These are phyloP conservation scores for Synchytrium microbalum DNA, from an alignment of 371 early-diverging fungal genomes.

Conservation along the genomic window DNA sequence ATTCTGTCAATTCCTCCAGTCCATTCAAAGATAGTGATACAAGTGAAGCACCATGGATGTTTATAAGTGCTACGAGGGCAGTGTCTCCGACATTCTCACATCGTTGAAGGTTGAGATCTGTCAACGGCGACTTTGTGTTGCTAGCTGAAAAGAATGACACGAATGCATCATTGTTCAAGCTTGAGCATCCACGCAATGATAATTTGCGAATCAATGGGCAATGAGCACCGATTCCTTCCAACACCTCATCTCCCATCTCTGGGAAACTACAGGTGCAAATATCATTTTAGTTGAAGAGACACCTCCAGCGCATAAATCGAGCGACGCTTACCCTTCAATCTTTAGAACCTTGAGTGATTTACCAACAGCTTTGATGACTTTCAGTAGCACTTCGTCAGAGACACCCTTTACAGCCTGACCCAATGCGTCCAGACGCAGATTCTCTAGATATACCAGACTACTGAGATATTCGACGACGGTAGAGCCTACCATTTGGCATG, in stretches of 20 bases:
- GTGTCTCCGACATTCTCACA: conserved; percentile 49
- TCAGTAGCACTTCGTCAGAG: conserved; percentile 35
- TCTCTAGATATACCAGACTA: conserved; percentile 19
- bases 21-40: conserved; percentile 56
- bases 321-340: conserved; percentile 29
- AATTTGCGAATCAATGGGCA: conserved; percentile 49
- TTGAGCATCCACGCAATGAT: conserved; percentile 44
- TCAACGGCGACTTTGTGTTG: conserved; percentile 34
- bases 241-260: conserved; percentile 47
- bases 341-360: conserved; percentile 44
- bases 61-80: conserved; percentile 47
- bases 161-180: conserved; percentile 52
- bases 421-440: conserved; percentile 23
- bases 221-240: conserved; percentile 45
- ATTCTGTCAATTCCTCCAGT: conserved; percentile 55
- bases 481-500: conserved; percentile 46
- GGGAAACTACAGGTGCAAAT: conserved; percentile 34
- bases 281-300: neutral
- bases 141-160: conserved; percentile 39
- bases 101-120: conserved; percentile 43
- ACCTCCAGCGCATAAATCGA: conserved; percentile 1
- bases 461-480: conserved; percentile 31
- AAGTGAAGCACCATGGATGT: conserved; percentile 51
- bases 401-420: conserved; percentile 43
- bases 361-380: conserved; percentile 46